These are phyloP conservation scores for Phaffia tasmanica DNA, from an alignment of 768 basidiomycete species.

Conservation along the genomic window DNA sequence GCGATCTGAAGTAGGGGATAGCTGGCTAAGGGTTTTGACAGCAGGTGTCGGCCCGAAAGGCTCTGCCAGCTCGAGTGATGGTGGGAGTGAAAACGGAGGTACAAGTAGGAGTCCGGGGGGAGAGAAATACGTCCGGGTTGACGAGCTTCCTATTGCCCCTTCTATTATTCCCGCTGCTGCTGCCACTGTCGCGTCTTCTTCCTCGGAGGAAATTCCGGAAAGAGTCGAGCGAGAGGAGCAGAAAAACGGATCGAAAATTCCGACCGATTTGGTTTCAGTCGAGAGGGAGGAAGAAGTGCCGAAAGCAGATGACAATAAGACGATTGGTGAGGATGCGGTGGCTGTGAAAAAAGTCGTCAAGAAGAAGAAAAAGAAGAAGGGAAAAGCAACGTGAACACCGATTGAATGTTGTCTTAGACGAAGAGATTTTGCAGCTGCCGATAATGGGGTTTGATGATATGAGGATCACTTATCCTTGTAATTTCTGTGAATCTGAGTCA, in stretches of 20 bases:
- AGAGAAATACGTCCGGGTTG: no score
- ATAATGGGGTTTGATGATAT: no score
- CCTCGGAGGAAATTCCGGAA: not conserved
- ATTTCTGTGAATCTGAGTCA: no score
- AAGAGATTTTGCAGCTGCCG: no score
- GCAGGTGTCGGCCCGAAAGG: constrained; percentile 46
- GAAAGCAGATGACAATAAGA: not conserved
- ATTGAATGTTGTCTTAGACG: no score
- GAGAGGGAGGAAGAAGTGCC: not conserved
- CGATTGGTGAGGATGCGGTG: not conserved
- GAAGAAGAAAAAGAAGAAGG: constrained; percentile 16
- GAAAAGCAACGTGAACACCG: no score
- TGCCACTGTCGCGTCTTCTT: no score
- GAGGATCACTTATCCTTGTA: no score
- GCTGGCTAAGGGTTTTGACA: constrained; percentile 71
- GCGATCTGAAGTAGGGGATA: constrained; percentile 77
- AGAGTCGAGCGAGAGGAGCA: not conserved
- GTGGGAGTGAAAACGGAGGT: not conserved
- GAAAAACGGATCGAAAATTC: no score
- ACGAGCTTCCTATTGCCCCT: no score
- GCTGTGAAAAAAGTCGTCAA: constrained; percentile 14
- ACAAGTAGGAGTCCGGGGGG: no score
- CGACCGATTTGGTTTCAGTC: not conserved
- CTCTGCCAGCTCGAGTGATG: constrained; percentile 44
- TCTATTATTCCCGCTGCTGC: no score